Conservation (phyloP, 2,329 filamentous ascomycete species). For the Gyromitra esculenta region DNA sequence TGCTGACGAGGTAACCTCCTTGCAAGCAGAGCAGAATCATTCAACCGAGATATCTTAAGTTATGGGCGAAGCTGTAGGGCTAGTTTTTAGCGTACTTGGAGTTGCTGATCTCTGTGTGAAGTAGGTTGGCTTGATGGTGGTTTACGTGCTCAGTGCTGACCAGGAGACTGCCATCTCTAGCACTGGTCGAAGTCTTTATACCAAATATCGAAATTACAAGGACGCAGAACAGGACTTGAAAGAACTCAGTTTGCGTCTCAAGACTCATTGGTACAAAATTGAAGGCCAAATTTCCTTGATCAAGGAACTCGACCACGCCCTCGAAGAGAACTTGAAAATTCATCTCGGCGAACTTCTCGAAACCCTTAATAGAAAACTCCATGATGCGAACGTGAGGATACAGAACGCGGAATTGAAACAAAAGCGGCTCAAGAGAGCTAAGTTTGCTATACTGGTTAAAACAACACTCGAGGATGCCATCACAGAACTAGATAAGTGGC, state of each 20-base stretch:
- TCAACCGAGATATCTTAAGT: neutral
- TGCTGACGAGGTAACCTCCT: neutral
- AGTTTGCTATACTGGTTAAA: conserved; percentile 51
- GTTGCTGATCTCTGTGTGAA: conserved; percentile 9
- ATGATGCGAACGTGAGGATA: conserved; percentile 43
- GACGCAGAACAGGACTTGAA: conserved; percentile 35
- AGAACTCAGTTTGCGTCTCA: conserved; percentile 41
- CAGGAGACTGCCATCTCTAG: neutral
- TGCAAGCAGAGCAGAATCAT: neutral
- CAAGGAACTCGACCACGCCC: conserved; percentile 30
- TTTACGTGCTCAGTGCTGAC: neutral
- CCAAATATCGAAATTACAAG: conserved; percentile 43
- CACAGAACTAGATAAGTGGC: conserved; percentile 59
- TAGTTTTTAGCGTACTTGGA: neutral
- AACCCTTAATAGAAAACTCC: conserved; percentile 41
- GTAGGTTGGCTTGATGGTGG: neutral
- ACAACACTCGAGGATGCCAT: conserved; percentile 58
- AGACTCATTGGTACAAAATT: conserved; percentile 53
- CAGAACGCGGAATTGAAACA: conserved; percentile 34
- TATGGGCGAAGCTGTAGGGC: neutral
- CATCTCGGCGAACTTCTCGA: conserved; percentile 50
- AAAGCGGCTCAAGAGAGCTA: conserved; percentile 26
- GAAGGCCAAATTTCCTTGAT: conserved; percentile 45
- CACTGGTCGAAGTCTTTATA: conserved; percentile 31
- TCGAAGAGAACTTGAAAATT: conserved; percentile 31